Evolutionary conservation across 129 eudicot genomes (phyloP).

Genomic region (Centella asiatica): DNA sequence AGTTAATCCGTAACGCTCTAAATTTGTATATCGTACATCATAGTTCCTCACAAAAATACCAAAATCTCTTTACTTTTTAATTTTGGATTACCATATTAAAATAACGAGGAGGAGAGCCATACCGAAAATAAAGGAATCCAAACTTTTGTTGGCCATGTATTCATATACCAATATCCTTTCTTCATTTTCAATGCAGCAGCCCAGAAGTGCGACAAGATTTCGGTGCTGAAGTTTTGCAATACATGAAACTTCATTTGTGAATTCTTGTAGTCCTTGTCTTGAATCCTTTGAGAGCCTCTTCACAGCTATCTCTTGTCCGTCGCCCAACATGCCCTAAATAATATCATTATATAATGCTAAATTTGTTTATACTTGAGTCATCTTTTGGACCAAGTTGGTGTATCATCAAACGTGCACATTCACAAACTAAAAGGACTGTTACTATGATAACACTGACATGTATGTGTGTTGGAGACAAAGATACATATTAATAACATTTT

Average conservation of each 20-base stretch:
- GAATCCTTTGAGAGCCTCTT: neutral
- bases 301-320: neutral
- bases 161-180: neutral
- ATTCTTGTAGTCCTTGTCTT: neutral
- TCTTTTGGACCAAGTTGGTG: neutral
- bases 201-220: neutral
- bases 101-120: neutral
- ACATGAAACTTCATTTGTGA: neutral
- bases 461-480: too few relatives aligned
- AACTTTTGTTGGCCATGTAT: too few relatives aligned
- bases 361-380: neutral
- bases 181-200: neutral
- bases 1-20: neutral
- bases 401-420: too few relatives aligned
- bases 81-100: neutral
- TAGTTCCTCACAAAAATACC: neutral
- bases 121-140: too few relatives aligned
- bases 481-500: too few relatives aligned
- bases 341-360: too few relatives aligned
- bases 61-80: neutral
- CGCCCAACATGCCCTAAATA: neutral
- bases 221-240: neutral
- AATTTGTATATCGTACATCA: neutral
- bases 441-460: too few relatives aligned
- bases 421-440: too few relatives aligned